Evolutionary conservation across 2,329 filamentous ascomycete species (phyloP), one percentile per base, ranked within the genome.

Genomic region (Stagonosporopsis chrysanthemi): DNA sequence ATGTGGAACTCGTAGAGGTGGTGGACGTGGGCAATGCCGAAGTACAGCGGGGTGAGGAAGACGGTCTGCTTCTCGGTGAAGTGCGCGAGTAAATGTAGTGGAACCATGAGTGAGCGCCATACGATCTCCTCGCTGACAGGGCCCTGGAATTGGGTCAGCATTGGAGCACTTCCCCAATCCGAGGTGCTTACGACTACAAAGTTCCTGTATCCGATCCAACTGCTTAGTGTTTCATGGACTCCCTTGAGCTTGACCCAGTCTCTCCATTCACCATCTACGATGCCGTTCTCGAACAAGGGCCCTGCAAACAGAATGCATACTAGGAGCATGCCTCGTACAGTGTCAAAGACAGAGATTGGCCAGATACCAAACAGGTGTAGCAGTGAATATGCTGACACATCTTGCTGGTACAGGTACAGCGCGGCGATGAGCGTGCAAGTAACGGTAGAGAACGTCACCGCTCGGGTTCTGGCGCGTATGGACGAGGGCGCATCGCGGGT

Each of bases 1-100:
- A 96, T 82, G 54, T 90, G 85, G 77, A 96, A 97, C 78, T 98
- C 95, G 80, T 97, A 96, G 75, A 96, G 92, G 78, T 99, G 95
- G 78, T 99, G 94, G 44, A 96, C 78, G 78, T 99, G 95, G 7
- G 95, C 93, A 41, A 97, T 87, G 48, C 94, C 94, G 73, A 98
- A 98, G 75, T 97, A 89, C 11, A 97, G 80, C 6, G 94, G 94
- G 1, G 91, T 91, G 11, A 91, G 79, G 78, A 96, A 92, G 70
- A 96, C 85, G 63, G 91, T 92, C 38, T 80, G 80, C 2, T 69
- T 74, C 3, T 72, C 73, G 4, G 76, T 73, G 59, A 76, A 40
- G 83, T 82, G 47, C 19, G 92, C 88, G 46, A 92, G 81, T 28
- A 97, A 80, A 71, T 97, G 88, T 11, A 97, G 83, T 2, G 94